Evolutionary conservation across 495 filamentous ascomycete species (phyloP), one percentile per base, ranked within the genome.

Genomic region (Cryomyces minteri): DNA sequence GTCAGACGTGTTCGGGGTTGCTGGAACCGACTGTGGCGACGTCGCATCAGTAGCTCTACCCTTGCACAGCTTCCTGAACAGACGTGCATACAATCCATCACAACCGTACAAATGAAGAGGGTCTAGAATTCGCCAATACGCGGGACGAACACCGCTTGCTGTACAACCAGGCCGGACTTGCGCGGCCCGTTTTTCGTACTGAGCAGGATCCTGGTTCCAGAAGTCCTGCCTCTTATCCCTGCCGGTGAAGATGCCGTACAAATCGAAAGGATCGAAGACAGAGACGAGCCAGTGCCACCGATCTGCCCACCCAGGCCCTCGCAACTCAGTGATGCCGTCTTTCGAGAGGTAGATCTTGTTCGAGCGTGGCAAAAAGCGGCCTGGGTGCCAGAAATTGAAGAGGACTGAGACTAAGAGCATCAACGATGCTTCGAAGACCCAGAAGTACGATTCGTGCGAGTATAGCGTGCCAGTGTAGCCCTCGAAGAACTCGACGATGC

Each of bases 371-470:
- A 62, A 50, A 4, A 52, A 48, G 39, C 53, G 49, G 8, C 55
- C 61, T 0, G 59, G 59, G 41, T 60, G 56, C 39, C 50, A 55
- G 8, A 59, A 6, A 44, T 60, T 61, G 33, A 62, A 40, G 29
- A 62, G 43, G 5, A 51, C 31, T 8, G 58, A 59, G 42, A 61
- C 58, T 40, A 58, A 29, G 32, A 61, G 54, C 60, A 64, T 64
- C 25, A 61, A 51, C 11, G 49, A 43, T 0, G 60, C 61, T 45
- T 64, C 61, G 48, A 64, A 62, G 40, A 62, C 59, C 53, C 59
- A 62, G 41, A 62, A 58, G 43, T 48, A 61, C 38, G 52, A 47
- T 36, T 64, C 60, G 37, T 58, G 52, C 33, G 37, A 53, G 41
- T 58, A 52, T 32, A 64, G 39, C 4, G 38, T 18, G 31, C 48